Evolutionary conservation across 768 basidiomycete genomes (phyloP).

Genomic region (Tylopilus sp.): DNA sequence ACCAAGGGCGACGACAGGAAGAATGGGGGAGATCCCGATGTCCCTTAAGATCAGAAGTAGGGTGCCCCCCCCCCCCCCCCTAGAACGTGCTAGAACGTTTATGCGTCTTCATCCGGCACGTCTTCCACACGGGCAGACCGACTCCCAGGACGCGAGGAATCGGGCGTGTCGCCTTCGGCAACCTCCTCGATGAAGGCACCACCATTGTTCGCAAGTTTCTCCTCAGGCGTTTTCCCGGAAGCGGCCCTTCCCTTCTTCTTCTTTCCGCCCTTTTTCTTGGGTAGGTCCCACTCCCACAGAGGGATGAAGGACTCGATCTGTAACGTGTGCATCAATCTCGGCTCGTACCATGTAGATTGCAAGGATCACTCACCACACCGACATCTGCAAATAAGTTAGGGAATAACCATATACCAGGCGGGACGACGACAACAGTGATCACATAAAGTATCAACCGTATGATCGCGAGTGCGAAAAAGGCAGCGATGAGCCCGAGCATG

Average conservation of each 20-base stretch:
- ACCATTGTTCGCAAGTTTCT: slow-evolving; percentile 39
- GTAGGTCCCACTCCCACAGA: slow-evolving; percentile 93
- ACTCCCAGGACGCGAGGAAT: slow-evolving; percentile 32
- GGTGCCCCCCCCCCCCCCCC: too few species aligned
- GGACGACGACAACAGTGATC: slow-evolving; percentile 80
- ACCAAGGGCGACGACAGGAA: too few species aligned
- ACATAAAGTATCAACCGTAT: slow-evolving; percentile 91
- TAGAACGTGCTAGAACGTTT: neutral
- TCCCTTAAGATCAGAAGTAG: too few species aligned
- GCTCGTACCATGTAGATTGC: neutral
- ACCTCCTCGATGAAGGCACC: slow-evolving; percentile 39
- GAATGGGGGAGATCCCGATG: too few species aligned
- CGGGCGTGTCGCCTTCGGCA: slow-evolving; percentile 29
- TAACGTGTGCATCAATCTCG: neutral
- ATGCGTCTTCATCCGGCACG: slow-evolving; percentile 41
- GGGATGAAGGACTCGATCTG: slow-evolving; percentile 98
- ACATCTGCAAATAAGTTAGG: slow-evolving; percentile 97
- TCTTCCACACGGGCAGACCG: slow-evolving; percentile 44
- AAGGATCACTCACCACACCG: slow-evolving; percentile 76
- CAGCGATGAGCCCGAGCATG: slow-evolving; percentile 81
- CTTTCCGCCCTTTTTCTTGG: slow-evolving; percentile 65
- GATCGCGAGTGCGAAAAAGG: slow-evolving; percentile 89
- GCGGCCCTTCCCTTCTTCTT: slow-evolving; percentile 53
- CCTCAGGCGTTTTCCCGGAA: slow-evolving; percentile 30
- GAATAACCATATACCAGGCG: slow-evolving; percentile 98